A percentile compares a stretch with the other conserved stretches of the same genome.
Evolutionary conservation across 2,329 filamentous ascomycete genomes (phyloP).

Genomic region (Fusarium humuli): DNA sequence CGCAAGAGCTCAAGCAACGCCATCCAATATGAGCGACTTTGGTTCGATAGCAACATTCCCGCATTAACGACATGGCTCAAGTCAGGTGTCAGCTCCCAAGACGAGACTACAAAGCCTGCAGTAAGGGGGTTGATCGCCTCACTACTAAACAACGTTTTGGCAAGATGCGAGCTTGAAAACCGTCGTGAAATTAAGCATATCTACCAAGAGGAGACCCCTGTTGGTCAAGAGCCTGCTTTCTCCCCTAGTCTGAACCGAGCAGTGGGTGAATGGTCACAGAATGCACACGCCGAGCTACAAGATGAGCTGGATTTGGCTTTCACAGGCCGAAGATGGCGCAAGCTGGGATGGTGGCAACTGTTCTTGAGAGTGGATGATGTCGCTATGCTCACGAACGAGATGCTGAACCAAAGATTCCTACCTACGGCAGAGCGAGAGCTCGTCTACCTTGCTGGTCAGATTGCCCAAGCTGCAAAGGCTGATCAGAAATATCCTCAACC

Average conservation of each 20-base stretch:
- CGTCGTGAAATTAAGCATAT: slow-evolving; percentile 53
- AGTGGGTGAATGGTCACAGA: slow-evolving; percentile 79
- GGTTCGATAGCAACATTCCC: slow-evolving; percentile 78
- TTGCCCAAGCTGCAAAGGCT: slow-evolving; percentile 63
- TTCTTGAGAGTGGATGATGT: slow-evolving; percentile 97
- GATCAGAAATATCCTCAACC: slow-evolving; percentile 54
- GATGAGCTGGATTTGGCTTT: slow-evolving; percentile 83
- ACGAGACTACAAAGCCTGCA: slow-evolving; percentile 69
- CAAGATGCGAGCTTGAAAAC: slow-evolving; percentile 61
- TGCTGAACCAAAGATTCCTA: slow-evolving; percentile 82
- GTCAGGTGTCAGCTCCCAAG: slow-evolving; percentile 55
- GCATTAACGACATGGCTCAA: slow-evolving; percentile 74
- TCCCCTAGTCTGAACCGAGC: slow-evolving; percentile 64
- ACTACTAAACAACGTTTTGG: slow-evolving; percentile 67
- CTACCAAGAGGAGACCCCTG: slow-evolving; percentile 42
- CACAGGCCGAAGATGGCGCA: slow-evolving; percentile 78
- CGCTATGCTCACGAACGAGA: slow-evolving; percentile 81
- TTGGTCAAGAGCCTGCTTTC: slow-evolving; percentile 50
- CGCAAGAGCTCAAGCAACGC: slow-evolving; percentile 77
- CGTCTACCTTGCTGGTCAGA: slow-evolving; percentile 84
- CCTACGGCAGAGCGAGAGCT: slow-evolving; percentile 80
- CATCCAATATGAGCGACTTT: slow-evolving; percentile 77
- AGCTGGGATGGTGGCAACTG: slow-evolving; percentile 92
- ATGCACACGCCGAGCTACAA: slow-evolving; percentile 85
- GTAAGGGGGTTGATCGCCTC: slow-evolving; percentile 75